These are phyloP conservation scores for Rhizopogon vinicolor DNA, from an alignment of 768 basidiomycete genomes.

Conservation along the genomic window DNA sequence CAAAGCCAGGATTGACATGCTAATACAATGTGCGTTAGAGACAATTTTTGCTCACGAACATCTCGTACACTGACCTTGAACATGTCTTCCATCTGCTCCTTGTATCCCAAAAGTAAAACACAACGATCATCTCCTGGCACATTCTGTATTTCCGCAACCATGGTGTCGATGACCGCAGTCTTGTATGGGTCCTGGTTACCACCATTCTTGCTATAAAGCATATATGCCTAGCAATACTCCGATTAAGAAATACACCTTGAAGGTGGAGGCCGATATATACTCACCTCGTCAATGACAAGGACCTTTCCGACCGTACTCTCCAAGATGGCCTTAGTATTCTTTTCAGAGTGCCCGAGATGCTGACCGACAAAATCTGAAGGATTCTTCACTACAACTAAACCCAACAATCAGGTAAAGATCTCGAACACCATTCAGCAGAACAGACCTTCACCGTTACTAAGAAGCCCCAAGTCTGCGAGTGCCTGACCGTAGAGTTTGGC, in stretches of 20 bases:
- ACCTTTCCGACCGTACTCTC: slow-evolving; percentile 59
- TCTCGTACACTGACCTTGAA: slow-evolving; percentile 45
- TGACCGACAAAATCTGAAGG: slow-evolving; percentile 64
- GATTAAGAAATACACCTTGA: background rate
- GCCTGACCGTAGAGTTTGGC: slow-evolving; percentile 58
- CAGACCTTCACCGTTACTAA: slow-evolving; percentile 64
- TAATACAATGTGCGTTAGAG: slow-evolving; percentile 16
- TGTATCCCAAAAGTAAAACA: slow-evolving; percentile 62
- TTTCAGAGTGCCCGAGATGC: slow-evolving; percentile 57
- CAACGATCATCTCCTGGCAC: slow-evolving; percentile 67
- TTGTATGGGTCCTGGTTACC: slow-evolving; percentile 47
- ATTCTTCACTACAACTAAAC: slow-evolving; percentile 60
- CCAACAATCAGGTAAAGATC: background rate
- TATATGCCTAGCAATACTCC: slow-evolving; percentile 50
- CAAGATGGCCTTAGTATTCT: slow-evolving; percentile 60
- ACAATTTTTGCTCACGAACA: background rate
- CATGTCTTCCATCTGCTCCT: slow-evolving; percentile 67
- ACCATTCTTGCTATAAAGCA: slow-evolving; percentile 45
- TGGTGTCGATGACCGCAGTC: slow-evolving; percentile 68
- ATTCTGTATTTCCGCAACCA: slow-evolving; percentile 71
- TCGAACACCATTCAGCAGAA: background rate
- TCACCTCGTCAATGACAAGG: slow-evolving; percentile 65
- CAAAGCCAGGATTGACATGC: slow-evolving; percentile 68
- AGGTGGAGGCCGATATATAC: slow-evolving; percentile 5
- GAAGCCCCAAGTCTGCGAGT: slow-evolving; percentile 47